phyloP scores from a whole-genome alignment of 2,329 filamentous ascomycete genomes.

The Cytospora schulzeri region DNA sequence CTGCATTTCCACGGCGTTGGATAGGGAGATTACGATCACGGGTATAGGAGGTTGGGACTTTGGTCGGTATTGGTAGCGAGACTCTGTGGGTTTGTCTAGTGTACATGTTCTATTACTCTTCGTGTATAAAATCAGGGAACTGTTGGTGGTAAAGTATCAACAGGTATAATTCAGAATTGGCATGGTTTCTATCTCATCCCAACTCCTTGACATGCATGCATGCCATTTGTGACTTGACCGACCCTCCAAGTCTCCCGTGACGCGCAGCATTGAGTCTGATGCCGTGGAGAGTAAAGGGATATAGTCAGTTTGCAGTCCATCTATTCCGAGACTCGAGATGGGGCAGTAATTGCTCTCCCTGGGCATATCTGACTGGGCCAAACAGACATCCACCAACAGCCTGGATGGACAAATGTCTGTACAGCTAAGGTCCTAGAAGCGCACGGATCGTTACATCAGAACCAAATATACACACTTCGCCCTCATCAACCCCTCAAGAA shows the following conservation, averaged over 20 bases:
- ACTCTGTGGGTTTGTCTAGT: slow-evolving; percentile 1
- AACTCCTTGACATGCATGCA: neutral
- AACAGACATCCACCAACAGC: too few relatives aligned
- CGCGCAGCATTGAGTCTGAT: neutral
- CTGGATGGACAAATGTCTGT: too few relatives aligned
- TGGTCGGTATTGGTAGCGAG: slow-evolving; percentile 2
- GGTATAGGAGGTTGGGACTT: slow-evolving; percentile 9
- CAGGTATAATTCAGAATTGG: slow-evolving; percentile 11
- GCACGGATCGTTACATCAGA: neutral
- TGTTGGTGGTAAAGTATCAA: neutral
- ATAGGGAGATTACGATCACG: slow-evolving; percentile 8
- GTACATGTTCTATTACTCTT: neutral
- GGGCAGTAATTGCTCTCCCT: neutral
- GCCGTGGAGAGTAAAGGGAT: neutral
- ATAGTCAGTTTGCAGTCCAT: neutral
- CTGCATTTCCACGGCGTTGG: slow-evolving; percentile 26
- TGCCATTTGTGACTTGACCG: neutral
- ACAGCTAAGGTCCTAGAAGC: too few relatives aligned
- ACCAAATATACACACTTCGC: neutral
- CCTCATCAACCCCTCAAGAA: slow-evolving; percentile 54
- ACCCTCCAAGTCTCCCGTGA: neutral
- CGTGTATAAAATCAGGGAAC: neutral
- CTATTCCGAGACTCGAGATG: neutral
- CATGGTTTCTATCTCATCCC: neutral
- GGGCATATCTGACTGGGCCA: too few relatives aligned